Evolutionary conservation across 2,329 filamentous ascomycete species (phyloP), one percentile per base, ranked within the genome.

Genomic region (Aaosphaeria arxii): DNA sequence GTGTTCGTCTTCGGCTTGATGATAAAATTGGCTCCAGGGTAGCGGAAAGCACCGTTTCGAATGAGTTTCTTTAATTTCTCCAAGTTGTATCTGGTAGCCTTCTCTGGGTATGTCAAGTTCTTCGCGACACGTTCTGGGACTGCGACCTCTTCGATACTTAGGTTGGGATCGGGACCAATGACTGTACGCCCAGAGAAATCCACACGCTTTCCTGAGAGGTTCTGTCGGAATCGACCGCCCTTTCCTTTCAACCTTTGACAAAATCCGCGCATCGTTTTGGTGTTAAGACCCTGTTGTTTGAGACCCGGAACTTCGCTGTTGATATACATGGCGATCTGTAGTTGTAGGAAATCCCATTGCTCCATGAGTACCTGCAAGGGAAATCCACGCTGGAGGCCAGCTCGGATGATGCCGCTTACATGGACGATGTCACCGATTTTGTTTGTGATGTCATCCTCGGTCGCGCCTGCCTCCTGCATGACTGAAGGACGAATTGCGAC

Each of bases 111-210:
- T 0, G 94, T 97, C 70, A 99, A 79, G 66, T 95, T 96, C 72
- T 90, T 95, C 4, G 94, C 94, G n/a, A 99, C 91, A 13, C 95
- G 79, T 51, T 87, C 79, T 1, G 94, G 94, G 30, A 99, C 86
- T 4, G 92, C 92, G 33, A 99, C 94, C 70, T 99, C 86, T 57
- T 97, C 90, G 54, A 99, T 90, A 13, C 88, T 85, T 43, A 99
- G 71, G 61, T 99, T 99, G 3, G 94, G 94, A 70, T 99, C 94
- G 0, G 94, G 94, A 1, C 91, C 96, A 70, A 99, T 99, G 71
- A 99, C 94, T 0, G 94, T 99, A 69, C 94, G 85, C 13, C 91
- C 94, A 7, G 94, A 99, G 71, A 97, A 99, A 67, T 99, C 92
- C 46, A 99, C 94, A 80, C 94, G 92, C 73, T 99, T 99, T 67